Conservation (phyloP, 306 rosid genomes). For the Cotoneaster glaucophyllus region DNA sequence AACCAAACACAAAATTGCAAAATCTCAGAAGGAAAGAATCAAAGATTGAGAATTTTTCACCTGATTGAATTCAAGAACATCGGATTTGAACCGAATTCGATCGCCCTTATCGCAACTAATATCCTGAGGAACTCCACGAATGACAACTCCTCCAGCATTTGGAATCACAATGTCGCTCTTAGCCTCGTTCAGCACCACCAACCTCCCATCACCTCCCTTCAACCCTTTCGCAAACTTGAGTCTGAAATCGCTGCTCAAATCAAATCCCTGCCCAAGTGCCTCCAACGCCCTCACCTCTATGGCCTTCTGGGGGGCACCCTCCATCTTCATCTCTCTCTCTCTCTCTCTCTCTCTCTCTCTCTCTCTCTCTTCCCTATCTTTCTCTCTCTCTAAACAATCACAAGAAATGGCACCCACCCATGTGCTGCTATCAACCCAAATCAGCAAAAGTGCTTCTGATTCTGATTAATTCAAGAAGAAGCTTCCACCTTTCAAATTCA, state of each 20-base stretch:
- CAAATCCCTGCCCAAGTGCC: constrained; percentile 83
- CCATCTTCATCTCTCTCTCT: constrained; percentile 21
- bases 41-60: constrained; percentile 13
- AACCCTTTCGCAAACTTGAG: constrained; percentile 72
- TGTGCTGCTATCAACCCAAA: neutral
- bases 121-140: constrained; percentile 69
- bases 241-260: constrained; percentile 76
- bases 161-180: constrained; percentile 76
- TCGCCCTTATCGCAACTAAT: constrained; percentile 91
- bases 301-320: constrained; percentile 22
- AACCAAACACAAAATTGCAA: neutral
- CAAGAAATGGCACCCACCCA: neutral
- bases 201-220: constrained; percentile 30
- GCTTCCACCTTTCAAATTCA: neutral
- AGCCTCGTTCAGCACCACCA: constrained; percentile 65
- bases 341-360: neutral
- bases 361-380: neutral
- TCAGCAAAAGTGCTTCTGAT: neutral
- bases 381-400: neutral
- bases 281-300: constrained; percentile 63
- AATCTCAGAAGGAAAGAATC: neutral
- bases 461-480: neutral
- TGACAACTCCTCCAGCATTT: constrained; percentile 42
- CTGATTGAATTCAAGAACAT: constrained; percentile 86
- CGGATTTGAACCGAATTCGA: constrained; percentile 84